Evolutionary conservation across 2,329 filamentous ascomycete species (phyloP), one percentile per base, ranked within the genome.

Genomic region (Colletotrichum sp.): DNA sequence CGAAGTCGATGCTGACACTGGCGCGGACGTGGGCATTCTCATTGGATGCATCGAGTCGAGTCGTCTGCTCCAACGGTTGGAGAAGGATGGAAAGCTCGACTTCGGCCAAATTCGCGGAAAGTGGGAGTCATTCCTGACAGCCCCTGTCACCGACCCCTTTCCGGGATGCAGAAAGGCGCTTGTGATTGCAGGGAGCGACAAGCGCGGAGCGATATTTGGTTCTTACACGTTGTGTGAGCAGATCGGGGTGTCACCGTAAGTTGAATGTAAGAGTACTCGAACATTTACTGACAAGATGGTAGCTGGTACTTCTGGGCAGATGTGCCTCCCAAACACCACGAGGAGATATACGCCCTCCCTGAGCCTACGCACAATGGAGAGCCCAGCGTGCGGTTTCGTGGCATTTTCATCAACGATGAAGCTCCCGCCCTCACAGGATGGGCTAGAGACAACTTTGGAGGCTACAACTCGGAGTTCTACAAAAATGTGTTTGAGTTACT

Each of bases 361-460:
- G 85, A 83, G 5, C 85, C 83, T 2, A 89, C 88, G 16, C 79
- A 85, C 1, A 88, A 90, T 69, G 87, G 87, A 12, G 85, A 90
- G 4, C 91, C 91, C 2, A 88, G 88, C 6, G 87, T 93, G 75
- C 90, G 89, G 75, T 92, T 91, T 79, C 87, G 91, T 13, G 91
- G 91, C 15, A 87, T 93, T 75, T 93, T 93, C 82, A 87, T 93
- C 83, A 93, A 93, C 78, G 91, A 93, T 70, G 91, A 93, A 77
- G 89, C 90, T 12, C 91, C 91, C 0, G 89, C 89, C 1, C 82
- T 94, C 66, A 86, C 91, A 81, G 72, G 89, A 2, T 93, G 90
- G 89, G 88, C 90, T 2, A 87, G 89, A 43, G 85, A 86, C n/a
- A 85, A 85, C 18, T 86, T 85, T 36, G 85, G 84, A 12, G 89